phyloP scores from a whole-genome alignment of 202 grass and related monocot genomes.

The Carex sylvatica region DNA sequence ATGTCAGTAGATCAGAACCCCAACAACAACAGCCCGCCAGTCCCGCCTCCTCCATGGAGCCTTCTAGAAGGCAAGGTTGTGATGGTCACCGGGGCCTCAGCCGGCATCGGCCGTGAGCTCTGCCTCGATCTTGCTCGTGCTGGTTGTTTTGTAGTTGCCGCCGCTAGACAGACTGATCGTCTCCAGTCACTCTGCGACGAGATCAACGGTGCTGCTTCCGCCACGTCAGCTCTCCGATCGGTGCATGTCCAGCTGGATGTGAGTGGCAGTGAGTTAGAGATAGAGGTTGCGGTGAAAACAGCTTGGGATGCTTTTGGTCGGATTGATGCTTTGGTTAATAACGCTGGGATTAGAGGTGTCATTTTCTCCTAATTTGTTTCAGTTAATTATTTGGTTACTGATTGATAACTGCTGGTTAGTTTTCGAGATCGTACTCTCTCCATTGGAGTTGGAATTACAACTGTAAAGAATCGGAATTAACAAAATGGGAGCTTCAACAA shows the following conservation, averaged over 20 bases:
- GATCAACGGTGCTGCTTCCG: slow-evolving; percentile 37
- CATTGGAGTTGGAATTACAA: not conserved
- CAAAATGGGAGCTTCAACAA: not conserved
- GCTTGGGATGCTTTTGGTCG: slow-evolving; percentile 70
- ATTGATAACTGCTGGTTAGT: not conserved
- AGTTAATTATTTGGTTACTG: not conserved
- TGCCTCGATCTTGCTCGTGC: slow-evolving; percentile 62
- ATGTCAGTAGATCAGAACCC: not conserved
- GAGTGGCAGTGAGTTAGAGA: slow-evolving; percentile 32
- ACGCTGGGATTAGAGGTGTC: slow-evolving; percentile 78
- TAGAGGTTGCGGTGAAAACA: slow-evolving; percentile 45
- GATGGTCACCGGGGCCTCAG: slow-evolving; percentile 84
- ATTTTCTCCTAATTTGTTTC: not conserved
- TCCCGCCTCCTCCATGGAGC: slow-evolving; percentile 33
- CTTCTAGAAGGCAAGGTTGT: slow-evolving; percentile 61
- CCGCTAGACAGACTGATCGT: slow-evolving; percentile 58
- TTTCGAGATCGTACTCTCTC: not conserved
- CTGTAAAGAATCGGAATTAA: not conserved
- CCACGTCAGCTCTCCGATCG: slow-evolving; percentile 15
- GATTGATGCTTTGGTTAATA: slow-evolving; percentile 80
- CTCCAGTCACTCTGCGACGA: slow-evolving; percentile 81
- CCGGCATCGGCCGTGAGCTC: slow-evolving; percentile 72
- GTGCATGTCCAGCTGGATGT: slow-evolving; percentile 65
- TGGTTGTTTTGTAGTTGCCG: slow-evolving; percentile 61
- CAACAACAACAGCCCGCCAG: not conserved